Evolutionary conservation across 495 filamentous ascomycete genomes (phyloP).

Genomic region (Schizothecium vesticola): DNA sequence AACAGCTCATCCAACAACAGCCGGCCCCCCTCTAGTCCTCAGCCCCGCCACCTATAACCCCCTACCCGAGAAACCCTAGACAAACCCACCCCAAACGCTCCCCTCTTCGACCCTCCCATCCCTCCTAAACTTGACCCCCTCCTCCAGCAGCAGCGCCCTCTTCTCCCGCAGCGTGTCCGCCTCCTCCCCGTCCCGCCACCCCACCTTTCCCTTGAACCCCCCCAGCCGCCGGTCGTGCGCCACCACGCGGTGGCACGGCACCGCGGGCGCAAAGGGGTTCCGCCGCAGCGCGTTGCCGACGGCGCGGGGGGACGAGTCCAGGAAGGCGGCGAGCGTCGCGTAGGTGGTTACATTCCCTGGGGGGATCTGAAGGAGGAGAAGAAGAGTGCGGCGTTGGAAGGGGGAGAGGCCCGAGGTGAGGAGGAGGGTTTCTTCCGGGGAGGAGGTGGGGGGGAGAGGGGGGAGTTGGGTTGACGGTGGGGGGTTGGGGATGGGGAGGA

Average conservation of each 20-base stretch:
- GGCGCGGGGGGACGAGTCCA: slow-evolving; percentile 67
- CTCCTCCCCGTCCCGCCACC: slow-evolving; percentile 33
- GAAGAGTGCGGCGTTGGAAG: slow-evolving; percentile 25
- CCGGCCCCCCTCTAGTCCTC: too few relatives aligned
- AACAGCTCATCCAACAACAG: background rate
- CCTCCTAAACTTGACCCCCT: slow-evolving; percentile 34
- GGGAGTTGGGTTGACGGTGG: background rate
- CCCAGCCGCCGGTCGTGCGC: slow-evolving; percentile 42
- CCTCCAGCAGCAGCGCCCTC: slow-evolving; percentile 30
- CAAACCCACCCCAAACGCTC: slow-evolving; percentile 31
- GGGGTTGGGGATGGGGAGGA: slow-evolving; percentile 8
- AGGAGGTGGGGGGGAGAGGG: background rate
- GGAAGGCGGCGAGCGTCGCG: slow-evolving; percentile 58
- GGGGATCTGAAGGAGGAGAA: slow-evolving; percentile 19
- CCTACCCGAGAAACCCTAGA: background rate
- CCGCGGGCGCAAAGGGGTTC: slow-evolving; percentile 64
- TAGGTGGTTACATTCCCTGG: slow-evolving; percentile 29
- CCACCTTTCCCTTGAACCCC: slow-evolving; percentile 46
- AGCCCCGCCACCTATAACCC: too few relatives aligned
- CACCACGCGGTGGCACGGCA: slow-evolving; percentile 51
- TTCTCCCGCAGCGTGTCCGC: slow-evolving; percentile 40
- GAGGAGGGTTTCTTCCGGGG: background rate
- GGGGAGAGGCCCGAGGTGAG: slow-evolving; percentile 1
- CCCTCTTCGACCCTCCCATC: slow-evolving; percentile 25
- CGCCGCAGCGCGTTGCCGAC: slow-evolving; percentile 71